Evolutionary conservation across 306 rosid species (phyloP).

Genomic region (Prinsepia uniflora): DNA sequence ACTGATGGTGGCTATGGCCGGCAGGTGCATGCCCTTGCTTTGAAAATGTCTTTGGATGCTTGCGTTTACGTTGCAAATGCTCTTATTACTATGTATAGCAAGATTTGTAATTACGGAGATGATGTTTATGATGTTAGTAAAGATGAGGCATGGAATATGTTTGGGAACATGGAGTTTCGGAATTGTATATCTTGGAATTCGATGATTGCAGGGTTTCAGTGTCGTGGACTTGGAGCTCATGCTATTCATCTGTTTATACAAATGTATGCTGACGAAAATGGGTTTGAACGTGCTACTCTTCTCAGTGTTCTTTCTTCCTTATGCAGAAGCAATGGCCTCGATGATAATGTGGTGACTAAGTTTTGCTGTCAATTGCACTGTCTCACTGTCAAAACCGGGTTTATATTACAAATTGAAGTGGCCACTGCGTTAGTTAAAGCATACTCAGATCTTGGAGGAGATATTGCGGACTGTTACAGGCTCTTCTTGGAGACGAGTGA

Average conservation of each 20-base stretch:
- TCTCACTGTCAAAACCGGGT: slow-evolving; percentile 56
- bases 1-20: slow-evolving; percentile 39
- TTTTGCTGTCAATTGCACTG: slow-evolving; percentile 65
- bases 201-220: slow-evolving; percentile 74
- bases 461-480: slow-evolving; percentile 50
- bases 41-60: slow-evolving; percentile 65
- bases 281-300: slow-evolving; percentile 64
- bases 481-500: slow-evolving; percentile 60
- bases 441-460: slow-evolving; percentile 64
- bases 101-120: slow-evolving; percentile 30
- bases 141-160: slow-evolving; percentile 63
- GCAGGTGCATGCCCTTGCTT: slow-evolving; percentile 75
- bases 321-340: slow-evolving; percentile 28
- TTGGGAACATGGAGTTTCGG: slow-evolving; percentile 49
- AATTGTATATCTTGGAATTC: slow-evolving; percentile 85
- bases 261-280: slow-evolving; percentile 55
- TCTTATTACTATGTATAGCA: slow-evolving; percentile 78
- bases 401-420: slow-evolving; percentile 58
- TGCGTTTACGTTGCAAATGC: slow-evolving; percentile 65
- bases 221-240: slow-evolving; percentile 46
- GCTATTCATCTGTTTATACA: slow-evolving; percentile 53
- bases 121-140: slow-evolving; percentile 27
- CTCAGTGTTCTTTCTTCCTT: slow-evolving; percentile 60
- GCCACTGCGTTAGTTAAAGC: slow-evolving; percentile 60
- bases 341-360: slow-evolving; percentile 26